Evolutionary conservation across 1,139 yeast genomes (phyloP), one percentile per base, ranked within the genome.

Genomic region (Saccharomyces uvarum): DNA sequence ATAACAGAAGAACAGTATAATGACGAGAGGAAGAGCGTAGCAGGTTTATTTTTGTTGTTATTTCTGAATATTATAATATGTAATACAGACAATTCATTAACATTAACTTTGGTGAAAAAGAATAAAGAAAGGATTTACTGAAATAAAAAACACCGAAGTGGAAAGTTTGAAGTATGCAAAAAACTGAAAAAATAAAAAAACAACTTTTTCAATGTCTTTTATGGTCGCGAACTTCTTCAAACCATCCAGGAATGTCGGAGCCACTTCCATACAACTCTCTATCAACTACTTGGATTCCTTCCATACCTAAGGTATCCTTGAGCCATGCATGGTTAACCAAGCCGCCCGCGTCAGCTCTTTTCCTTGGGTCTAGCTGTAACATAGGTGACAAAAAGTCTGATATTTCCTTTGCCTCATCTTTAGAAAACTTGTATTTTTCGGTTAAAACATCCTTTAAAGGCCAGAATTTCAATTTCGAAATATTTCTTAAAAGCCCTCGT

Each of bases 291-390:
- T 51, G 54, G 24, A 81, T 79, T 60, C 79, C 75, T 61, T 81
- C 85, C 68, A 82, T 74, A 0, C 85, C 86, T 47, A 81, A 65
- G 1, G 86, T 84, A 65, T 81, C 85, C 2, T 68, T 75, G 42
- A 86, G 70, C 89, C 90, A 86, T 3, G 88, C 84, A 66, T 85
- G 91, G 59, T 83, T 81, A 26, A 83, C 80, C 83, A 82, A 77
- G 44, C 87, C 87, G 48, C 88, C 90, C 2, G 89, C 90, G 73
- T 82, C 91, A 0, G 89, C 86, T 62, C 95, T 75, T 53, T 74
- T 73, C 58, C 81, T 83, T 2, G 95, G 93, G 64, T 80, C 85
- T 52, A 84, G 71, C 38, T 77, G 67, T 51, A 86, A 72, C 90
- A 86, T 86, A 3, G 89, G 88, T 54, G 76, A 66, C 57, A 86